Base-by-base conservation (phyloP, 257 asterid species). In the Echites panduratus region DNA sequence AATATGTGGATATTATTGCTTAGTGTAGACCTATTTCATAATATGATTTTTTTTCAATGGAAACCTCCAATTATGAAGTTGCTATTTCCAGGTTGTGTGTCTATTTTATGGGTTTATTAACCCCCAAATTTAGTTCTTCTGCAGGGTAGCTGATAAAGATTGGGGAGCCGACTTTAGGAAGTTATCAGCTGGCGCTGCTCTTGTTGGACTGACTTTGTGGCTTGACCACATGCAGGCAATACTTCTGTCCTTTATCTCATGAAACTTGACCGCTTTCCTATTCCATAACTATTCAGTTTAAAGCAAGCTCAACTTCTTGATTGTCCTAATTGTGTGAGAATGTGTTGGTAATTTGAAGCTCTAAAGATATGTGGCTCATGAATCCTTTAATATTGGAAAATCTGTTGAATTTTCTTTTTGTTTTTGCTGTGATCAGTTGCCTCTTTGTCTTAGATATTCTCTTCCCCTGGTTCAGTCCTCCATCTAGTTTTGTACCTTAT, bases 161-260 rank as follows among this genome's bases (percentile, higher is more conserved):
- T 94, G 99, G 99, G 97, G 98, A 12, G 97, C 97, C 12, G 99
- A 94, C 82, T 94, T 94, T 67, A 84, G 98, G 79, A 91, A 91
- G 82, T 73, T 94, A 77, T 94, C 99, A 19, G 96, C 93, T 27
- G 99, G 97, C 61, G 98, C 98, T 82, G 95, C 98, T 82, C 91
- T 94, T 71, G 96, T 89, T 70, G 99, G 90, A 52, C 85, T 94
- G 35, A 94, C 98, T 78, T 78, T 94, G 76, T 94, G 99, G 99
- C 97, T 94, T 68, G 99, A 94, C 85, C 95, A 79, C 84, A 91
- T 94, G 99, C 99, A 91, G 99, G 99, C 82, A 80, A 76, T 62
- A 64, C 74, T 73, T 77, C 45, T 63, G 45, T 56, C 72, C 67
- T 72, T 52, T 44, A 35, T 54, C 65, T 40, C 22, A 61, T 43